A percentile compares a stretch with the other conserved stretches of the same genome.
phyloP scores from a whole-genome alignment of 176 grass and related monocot species.

The Pontederia paniculata region DNA sequence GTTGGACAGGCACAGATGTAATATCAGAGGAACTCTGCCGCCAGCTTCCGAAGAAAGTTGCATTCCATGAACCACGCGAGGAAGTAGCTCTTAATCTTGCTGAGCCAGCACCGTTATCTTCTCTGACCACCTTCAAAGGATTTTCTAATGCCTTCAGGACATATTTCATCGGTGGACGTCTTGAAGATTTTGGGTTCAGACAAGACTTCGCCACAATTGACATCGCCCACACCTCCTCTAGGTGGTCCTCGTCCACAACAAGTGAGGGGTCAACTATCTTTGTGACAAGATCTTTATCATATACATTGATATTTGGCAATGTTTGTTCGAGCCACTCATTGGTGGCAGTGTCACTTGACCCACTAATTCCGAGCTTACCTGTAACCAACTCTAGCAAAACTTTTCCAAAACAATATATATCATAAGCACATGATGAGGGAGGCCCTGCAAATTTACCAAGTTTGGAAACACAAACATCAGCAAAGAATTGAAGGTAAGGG shows the following conservation, averaged over 20 bases:
- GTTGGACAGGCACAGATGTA: slow-evolving; percentile 17
- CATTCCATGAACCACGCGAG: slow-evolving; percentile 87
- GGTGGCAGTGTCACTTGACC: slow-evolving; percentile 42
- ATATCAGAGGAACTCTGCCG: slow-evolving; percentile 71
- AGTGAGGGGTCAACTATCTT: slow-evolving; percentile 85
- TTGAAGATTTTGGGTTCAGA: slow-evolving; percentile 72
- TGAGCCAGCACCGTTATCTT: slow-evolving; percentile 60
- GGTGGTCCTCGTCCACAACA: slow-evolving; percentile 86
- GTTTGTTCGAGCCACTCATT: slow-evolving; percentile 62
- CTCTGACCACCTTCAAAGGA: slow-evolving; percentile 84
- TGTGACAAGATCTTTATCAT: slow-evolving; percentile 80
- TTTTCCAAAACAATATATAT: slow-evolving; percentile 84
- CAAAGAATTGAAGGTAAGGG: slow-evolving; percentile 5
- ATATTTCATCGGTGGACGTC: slow-evolving; percentile 62
- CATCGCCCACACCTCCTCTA: slow-evolving; percentile 99
- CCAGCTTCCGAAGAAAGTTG: slow-evolving; percentile 81
- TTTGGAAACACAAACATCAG: background rate
- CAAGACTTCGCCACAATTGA: slow-evolving; percentile 94
- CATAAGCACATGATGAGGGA: slow-evolving; percentile 56
- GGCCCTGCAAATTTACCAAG: slow-evolving; percentile 37
- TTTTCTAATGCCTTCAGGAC: slow-evolving; percentile 90
- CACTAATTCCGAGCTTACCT: slow-evolving; percentile 58
- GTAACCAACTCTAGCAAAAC: slow-evolving; percentile 91
- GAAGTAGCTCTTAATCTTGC: slow-evolving; percentile 69
- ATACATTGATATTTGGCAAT: slow-evolving; percentile 61